Conservation (phyloP, 2,329 filamentous ascomycete species). For the Zopfia rhizophila region DNA sequence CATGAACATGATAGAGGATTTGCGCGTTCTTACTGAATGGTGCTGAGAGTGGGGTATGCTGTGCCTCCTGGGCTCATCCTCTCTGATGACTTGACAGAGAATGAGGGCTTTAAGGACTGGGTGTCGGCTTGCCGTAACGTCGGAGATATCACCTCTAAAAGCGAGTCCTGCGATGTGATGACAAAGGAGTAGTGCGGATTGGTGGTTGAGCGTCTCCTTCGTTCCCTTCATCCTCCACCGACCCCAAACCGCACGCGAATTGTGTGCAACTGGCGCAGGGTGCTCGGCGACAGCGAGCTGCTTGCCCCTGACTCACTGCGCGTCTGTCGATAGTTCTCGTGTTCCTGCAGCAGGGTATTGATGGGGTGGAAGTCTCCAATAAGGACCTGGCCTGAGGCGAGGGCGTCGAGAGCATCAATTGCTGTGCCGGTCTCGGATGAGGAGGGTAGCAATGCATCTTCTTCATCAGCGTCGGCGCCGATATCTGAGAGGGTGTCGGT, state of each 20-base stretch:
- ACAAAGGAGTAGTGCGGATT: no score
- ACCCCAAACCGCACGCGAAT: slow-evolving; percentile 47
- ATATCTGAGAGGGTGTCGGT: slow-evolving; percentile 48
- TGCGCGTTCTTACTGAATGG: no score
- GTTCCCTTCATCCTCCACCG: slow-evolving; percentile 39
- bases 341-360: slow-evolving; percentile 55
- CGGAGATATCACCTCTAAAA: no score
- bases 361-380: slow-evolving; percentile 56
- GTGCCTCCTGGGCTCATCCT: no score
- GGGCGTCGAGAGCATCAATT: slow-evolving; percentile 53
- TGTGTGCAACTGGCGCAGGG: slow-evolving; percentile 45
- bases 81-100: no score
- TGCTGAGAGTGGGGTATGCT: no score
- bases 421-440: slow-evolving; percentile 33
- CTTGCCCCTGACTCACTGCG: slow-evolving; percentile 37
- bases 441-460: slow-evolving; percentile 40
- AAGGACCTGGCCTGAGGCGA: slow-evolving; percentile 59
- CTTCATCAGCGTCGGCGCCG: slow-evolving; percentile 54
- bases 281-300: slow-evolving; percentile 39
- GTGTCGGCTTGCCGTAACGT: no score
- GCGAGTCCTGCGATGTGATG: neutral
- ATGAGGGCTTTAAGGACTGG: no score
- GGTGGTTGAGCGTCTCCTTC: neutral
- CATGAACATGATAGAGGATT: no score
- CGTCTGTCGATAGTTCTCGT: slow-evolving; percentile 46